Evolutionary conservation across 2,329 filamentous ascomycete species (phyloP).

Genomic region (Magnaporthales sp.): DNA sequence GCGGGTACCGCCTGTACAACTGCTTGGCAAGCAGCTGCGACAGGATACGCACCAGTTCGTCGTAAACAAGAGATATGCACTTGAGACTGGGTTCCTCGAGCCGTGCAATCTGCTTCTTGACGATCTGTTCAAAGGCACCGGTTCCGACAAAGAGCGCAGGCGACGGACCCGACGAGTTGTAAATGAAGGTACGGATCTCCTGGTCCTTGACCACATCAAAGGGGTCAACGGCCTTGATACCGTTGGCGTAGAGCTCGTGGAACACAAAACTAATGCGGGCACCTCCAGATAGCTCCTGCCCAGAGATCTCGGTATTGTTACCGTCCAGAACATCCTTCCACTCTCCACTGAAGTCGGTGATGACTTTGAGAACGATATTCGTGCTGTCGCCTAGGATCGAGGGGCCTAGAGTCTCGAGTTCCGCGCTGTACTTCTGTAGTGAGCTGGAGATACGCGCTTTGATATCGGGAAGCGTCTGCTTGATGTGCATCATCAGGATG

Average conservation of each 20-base stretch:
- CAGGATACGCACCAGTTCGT: slow-evolving; percentile 93
- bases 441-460: slow-evolving; percentile 94
- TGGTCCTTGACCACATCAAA: slow-evolving; percentile 97
- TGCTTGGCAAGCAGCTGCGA: slow-evolving; percentile 81
- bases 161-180: slow-evolving; percentile 98
- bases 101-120: slow-evolving; percentile 97
- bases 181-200: slow-evolving; percentile 92
- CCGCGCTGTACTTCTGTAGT: slow-evolving; percentile 79
- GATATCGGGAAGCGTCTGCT: slow-evolving; percentile 97
- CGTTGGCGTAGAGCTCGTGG: slow-evolving; percentile 96
- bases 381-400: slow-evolving; percentile 93
- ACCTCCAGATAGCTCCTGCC: slow-evolving; percentile 87
- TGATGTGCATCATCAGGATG: slow-evolving; percentile 99
- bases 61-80: slow-evolving; percentile 94
- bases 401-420: slow-evolving; percentile 77
- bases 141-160: slow-evolving; percentile 96
- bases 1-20: slow-evolving; percentile 87
- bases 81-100: slow-evolving; percentile 94
- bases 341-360: slow-evolving; percentile 97
- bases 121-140: slow-evolving; percentile 95
- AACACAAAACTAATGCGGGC: slow-evolving; percentile 99
- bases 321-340: slow-evolving; percentile 94
- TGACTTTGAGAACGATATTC: slow-evolving; percentile 97
- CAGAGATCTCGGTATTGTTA: slow-evolving; percentile 93
- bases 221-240: slow-evolving; percentile 93